Evolutionary conservation across 192 early-diverging fungal genomes (phyloP).

Genomic region (Glomus cerebriforme): DNA sequence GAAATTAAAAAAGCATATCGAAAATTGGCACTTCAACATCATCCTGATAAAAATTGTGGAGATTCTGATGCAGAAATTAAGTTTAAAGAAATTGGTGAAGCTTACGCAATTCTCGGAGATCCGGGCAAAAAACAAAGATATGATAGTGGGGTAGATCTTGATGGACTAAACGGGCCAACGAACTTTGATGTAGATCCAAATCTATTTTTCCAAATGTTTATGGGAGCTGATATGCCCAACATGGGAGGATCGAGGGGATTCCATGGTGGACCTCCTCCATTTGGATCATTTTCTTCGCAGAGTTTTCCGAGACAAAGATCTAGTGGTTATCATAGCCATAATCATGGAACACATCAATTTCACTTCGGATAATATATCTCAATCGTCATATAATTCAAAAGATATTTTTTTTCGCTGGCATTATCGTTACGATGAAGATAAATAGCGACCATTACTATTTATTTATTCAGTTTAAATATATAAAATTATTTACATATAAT

Average conservation of each 20-base stretch:
- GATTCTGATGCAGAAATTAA: conserved; percentile 70
- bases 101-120: conserved; percentile 78
- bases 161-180: conserved; percentile 52
- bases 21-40: conserved; percentile 82
- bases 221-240: conserved; percentile 39
- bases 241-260: conserved; percentile 32
- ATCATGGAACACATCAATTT: not conserved
- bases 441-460: too few relatives aligned
- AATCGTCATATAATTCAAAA: not conserved
- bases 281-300: too few relatives aligned
- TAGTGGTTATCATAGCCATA: not conserved
- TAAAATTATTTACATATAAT: too few relatives aligned
- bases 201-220: conserved; percentile 58
- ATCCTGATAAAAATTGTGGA: conserved; percentile 88
- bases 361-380: not conserved
- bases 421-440: too few relatives aligned
- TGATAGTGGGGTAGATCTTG: conserved; percentile 79
- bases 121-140: conserved; percentile 79
- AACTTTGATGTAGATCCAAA: conserved; percentile 58
- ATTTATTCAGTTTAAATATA: too few relatives aligned
- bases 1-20: conserved; percentile 84
- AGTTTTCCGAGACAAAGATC: not conserved
- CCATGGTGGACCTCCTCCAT: not conserved
- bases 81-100: conserved; percentile 85
- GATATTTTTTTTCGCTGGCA: too few relatives aligned